Percentiles rank a stretch among this genome's conserved stretches.
phyloP scores from a whole-genome alignment of 805 yeast genomes.

The Myxozyma neglecta region DNA sequence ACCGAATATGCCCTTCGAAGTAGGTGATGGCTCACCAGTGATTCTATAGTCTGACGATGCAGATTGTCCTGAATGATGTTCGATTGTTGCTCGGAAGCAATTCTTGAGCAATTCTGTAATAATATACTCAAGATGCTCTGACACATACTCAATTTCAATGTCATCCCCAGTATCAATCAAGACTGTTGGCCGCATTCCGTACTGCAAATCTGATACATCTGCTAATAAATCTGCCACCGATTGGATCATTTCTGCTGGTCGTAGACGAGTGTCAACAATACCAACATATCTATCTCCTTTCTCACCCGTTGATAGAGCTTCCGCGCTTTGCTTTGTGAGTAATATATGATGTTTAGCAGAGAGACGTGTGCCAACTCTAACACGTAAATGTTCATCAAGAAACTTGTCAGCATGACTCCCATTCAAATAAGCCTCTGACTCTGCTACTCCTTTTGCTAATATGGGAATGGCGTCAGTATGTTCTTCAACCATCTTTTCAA shows the following conservation, averaged over 20 bases:
- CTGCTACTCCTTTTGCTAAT: conserved; percentile 78
- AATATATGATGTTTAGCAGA: conserved; percentile 82
- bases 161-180: conserved; percentile 57
- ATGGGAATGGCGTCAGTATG: conserved; percentile 85
- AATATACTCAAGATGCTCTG: conserved; percentile 84
- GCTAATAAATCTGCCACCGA: conserved; percentile 73
- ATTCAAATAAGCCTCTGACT: conserved; percentile 52
- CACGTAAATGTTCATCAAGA: conserved; percentile 73
- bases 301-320: not conserved
- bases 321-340: conserved; percentile 46
- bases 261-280: conserved; percentile 63
- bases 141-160: conserved; percentile 75
- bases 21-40: conserved; percentile 24
- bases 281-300: conserved; percentile 49
- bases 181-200: conserved; percentile 69
- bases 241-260: conserved; percentile 61
- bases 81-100: conserved; percentile 84
- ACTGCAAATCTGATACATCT: conserved; percentile 79
- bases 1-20: conserved; percentile 33
- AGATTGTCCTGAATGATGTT: conserved; percentile 43
- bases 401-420: conserved; percentile 57
- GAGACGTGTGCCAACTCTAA: conserved; percentile 82
- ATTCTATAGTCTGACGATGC: conserved; percentile 7
- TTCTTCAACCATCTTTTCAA: conserved; percentile 62
- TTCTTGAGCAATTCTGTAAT: conserved; percentile 85